Evolutionary conservation across 257 asterid genomes (phyloP).

Genomic region (Solanum corneliomulleri): DNA sequence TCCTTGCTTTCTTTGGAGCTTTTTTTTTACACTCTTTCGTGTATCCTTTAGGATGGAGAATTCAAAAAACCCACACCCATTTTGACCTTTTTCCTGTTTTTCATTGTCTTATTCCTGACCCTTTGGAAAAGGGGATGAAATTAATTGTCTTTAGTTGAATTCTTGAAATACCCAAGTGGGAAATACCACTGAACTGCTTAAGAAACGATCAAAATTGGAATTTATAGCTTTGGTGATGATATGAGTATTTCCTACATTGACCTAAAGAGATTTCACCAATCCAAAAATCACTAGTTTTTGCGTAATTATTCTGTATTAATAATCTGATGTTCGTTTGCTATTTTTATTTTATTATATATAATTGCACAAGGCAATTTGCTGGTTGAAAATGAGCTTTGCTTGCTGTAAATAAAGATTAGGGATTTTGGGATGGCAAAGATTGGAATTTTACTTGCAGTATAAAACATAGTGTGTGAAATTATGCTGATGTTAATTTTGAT

Average conservation of each 20-base stretch:
- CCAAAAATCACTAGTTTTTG: background rate
- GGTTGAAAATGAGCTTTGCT: background rate
- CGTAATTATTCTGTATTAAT: background rate
- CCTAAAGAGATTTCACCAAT: background rate
- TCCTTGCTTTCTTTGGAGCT: background rate
- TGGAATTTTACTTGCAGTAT: background rate
- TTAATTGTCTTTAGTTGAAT: background rate
- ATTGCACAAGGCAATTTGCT: background rate
- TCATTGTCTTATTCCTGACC: background rate
- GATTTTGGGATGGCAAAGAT: background rate
- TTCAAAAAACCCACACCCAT: background rate
- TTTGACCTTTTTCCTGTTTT: background rate
- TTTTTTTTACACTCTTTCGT: background rate
- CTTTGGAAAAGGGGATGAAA: background rate
- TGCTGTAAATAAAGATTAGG: background rate
- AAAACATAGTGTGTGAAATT: background rate
- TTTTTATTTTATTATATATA: background rate
- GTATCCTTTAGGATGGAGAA: background rate
- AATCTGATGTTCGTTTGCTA: background rate
- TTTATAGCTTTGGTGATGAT: background rate
- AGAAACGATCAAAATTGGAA: background rate
- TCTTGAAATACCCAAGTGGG: background rate
- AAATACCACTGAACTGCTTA: background rate
- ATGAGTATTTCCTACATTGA: background rate
- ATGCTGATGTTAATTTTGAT: conserved; percentile 9